A percentile compares a stretch with the other conserved stretches of the same genome.
phyloP scores from a whole-genome alignment of 1,139 yeast genomes.

The Yamadazyma siamensis region DNA sequence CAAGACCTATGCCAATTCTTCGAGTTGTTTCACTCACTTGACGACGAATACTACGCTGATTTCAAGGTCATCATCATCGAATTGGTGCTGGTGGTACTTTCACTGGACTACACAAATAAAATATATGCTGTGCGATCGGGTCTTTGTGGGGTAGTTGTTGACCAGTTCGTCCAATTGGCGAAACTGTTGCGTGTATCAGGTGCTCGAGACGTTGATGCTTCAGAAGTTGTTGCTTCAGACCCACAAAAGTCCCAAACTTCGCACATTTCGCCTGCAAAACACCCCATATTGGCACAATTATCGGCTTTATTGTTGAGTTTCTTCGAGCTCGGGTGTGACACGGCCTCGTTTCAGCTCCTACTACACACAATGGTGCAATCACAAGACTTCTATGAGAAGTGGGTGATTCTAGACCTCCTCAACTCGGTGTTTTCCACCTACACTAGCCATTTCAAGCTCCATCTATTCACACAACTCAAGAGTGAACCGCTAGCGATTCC shows the following conservation, averaged over 20 bases:
- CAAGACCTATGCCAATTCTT: conserved; percentile 16
- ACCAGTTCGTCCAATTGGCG: conserved; percentile 11
- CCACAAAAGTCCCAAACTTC: neutral
- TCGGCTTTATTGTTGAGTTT: conserved; percentile 24
- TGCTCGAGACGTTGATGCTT: neutral
- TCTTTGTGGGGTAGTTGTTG: conserved; percentile 21
- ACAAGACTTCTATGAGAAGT: conserved; percentile 11
- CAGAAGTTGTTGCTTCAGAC: neutral
- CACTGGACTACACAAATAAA: conserved; percentile 24
- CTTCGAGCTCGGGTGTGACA: conserved; percentile 37
- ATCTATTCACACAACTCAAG: conserved; percentile 22
- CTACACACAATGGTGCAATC: conserved; percentile 17
- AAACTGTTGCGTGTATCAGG: conserved; percentile 2
- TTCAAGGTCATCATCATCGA: conserved; percentile 32
- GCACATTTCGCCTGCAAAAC: neutral
- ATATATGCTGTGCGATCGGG: conserved; percentile 19
- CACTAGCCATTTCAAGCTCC: conserved; percentile 28
- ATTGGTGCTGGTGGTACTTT: conserved; percentile 21
- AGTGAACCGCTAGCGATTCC: conserved; percentile 23
- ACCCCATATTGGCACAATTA: conserved; percentile 18
- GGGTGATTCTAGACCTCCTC: conserved; percentile 24
- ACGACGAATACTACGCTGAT: conserved; percentile 24
- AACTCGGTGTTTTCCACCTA: conserved; percentile 20
- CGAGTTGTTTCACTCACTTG: conserved; percentile 15
- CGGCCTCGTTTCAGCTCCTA: conserved; percentile 18